Conservation (phyloP, 306 rosid genomes). For the Cicer chorassanicum region DNA sequence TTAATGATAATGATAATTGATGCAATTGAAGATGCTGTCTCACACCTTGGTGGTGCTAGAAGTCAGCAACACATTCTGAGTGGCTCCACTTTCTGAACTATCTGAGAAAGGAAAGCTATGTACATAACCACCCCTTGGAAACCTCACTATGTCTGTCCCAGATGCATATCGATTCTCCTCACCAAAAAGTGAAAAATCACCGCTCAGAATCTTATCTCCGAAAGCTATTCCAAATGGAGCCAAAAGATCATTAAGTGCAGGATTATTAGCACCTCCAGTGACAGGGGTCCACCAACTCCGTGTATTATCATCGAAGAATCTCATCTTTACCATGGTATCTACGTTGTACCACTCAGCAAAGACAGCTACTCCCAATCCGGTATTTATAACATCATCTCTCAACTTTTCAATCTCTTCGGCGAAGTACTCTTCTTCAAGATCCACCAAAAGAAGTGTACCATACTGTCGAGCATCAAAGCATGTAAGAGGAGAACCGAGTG, state of each 20-base stretch:
- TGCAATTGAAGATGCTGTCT: slow-evolving; percentile 16
- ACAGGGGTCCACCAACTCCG: slow-evolving; percentile 99
- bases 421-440: slow-evolving; percentile 97
- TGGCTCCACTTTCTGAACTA: slow-evolving; percentile 98
- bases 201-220: slow-evolving; percentile 91
- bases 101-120: slow-evolving; percentile 89
- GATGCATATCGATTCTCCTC: slow-evolving; percentile 97
- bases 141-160: slow-evolving; percentile 93
- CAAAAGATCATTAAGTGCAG: slow-evolving; percentile 88
- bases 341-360: slow-evolving; percentile 99
- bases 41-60: slow-evolving; percentile 70
- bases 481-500: slow-evolving; percentile 92
- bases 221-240: slow-evolving; percentile 97
- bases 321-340: slow-evolving; percentile 96
- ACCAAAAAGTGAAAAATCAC: slow-evolving; percentile 87
- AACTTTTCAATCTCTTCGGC: slow-evolving; percentile 94
- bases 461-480: slow-evolving; percentile 92
- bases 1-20: slow-evolving; percentile 3
- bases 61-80: slow-evolving; percentile 77
- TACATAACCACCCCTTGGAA: slow-evolving; percentile 83
- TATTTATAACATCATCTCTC: slow-evolving; percentile 80
- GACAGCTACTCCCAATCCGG: slow-evolving; percentile 86
- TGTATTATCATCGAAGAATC: slow-evolving; percentile 94
- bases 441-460: slow-evolving; percentile 92
- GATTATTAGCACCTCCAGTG: slow-evolving; percentile 95